Evolutionary conservation across 169 alveolate genomes (phyloP).

Genomic region (Plasmodium reichenowi): DNA sequence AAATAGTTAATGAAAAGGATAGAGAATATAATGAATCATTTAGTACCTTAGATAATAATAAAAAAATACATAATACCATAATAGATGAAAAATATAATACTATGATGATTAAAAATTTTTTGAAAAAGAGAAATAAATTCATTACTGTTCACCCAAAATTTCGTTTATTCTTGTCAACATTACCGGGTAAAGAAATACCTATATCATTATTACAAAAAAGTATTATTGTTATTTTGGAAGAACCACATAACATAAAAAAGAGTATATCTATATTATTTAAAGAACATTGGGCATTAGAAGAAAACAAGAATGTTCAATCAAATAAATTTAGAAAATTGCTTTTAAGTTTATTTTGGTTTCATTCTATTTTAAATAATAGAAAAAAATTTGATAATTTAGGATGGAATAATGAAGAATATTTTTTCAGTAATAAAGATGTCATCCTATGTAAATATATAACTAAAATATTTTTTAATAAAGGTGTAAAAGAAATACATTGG

Average conservation of each 20-base stretch:
- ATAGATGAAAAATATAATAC: slow-evolving; percentile 27
- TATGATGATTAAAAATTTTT: background rate
- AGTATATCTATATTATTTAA: slow-evolving; percentile 62
- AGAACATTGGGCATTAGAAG: slow-evolving; percentile 77
- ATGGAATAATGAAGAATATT: slow-evolving; percentile 92
- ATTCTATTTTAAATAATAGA: slow-evolving; percentile 89
- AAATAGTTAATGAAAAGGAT: background rate
- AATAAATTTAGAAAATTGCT: slow-evolving; percentile 82
- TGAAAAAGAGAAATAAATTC: slow-evolving; percentile 75
- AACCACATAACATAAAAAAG: slow-evolving; percentile 85
- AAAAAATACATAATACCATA: background rate
- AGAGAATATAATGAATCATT: background rate
- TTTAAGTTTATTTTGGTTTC: slow-evolving; percentile 94
- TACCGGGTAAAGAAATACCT: slow-evolving; percentile 96
- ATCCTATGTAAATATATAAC: slow-evolving; percentile 63
- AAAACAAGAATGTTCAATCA: slow-evolving; percentile 66
- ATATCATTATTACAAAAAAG: slow-evolving; percentile 95
- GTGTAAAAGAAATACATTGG: slow-evolving; percentile 72
- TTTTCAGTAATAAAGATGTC: slow-evolving; percentile 92
- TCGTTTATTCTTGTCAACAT: slow-evolving; percentile 95
- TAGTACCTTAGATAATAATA: background rate
- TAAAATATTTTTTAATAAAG: slow-evolving; percentile 54
- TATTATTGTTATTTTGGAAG: slow-evolving; percentile 95
- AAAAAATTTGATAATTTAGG: slow-evolving; percentile 93
- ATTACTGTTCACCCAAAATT: slow-evolving; percentile 92